Evolutionary conservation across 192 early-diverging fungal genomes (phyloP).

Genomic region (Gorgonomyces haynaldii): DNA sequence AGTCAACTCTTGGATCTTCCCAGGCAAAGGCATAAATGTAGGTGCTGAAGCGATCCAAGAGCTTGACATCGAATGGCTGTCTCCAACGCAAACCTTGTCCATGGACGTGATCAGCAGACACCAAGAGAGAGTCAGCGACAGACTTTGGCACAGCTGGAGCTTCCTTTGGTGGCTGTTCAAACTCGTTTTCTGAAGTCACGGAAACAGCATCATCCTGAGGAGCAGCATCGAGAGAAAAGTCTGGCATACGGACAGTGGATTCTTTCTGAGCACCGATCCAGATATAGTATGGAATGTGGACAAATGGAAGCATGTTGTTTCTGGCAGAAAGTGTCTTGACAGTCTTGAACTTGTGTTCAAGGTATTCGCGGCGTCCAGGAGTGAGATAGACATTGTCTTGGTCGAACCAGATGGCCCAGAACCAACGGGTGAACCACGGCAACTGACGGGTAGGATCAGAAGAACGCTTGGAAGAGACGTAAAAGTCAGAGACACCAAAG

Average conservation of each 20-base stretch:
- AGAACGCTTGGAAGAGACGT: constrained; percentile 50
- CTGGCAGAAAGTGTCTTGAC: constrained; percentile 59
- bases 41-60: constrained; percentile 59
- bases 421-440: constrained; percentile 67
- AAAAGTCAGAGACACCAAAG: constrained; percentile 65
- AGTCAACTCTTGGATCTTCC: constrained; percentile 70
- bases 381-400: constrained; percentile 71
- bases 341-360: constrained; percentile 71
- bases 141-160: neutral
- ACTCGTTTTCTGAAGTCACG: constrained; percentile 25
- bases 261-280: constrained; percentile 60
- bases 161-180: too few relatives aligned
- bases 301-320: constrained; percentile 65
- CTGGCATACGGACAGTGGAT: constrained; percentile 5
- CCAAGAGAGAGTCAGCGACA: constrained; percentile 13
- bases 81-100: constrained; percentile 37
- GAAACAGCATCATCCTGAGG: constrained; percentile 5
- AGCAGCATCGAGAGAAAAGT: constrained; percentile 13
- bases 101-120: constrained; percentile 30
- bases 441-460: constrained; percentile 52
- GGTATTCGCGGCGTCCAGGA: constrained; percentile 68
- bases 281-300: constrained; percentile 79
- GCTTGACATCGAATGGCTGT: constrained; percentile 29
- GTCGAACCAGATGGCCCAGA: constrained; percentile 84
- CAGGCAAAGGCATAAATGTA: constrained; percentile 83